Percentiles rank a stretch among this genome's conserved stretches.
phyloP scores from a whole-genome alignment of 129 eudicot genomes.

The Tagetes erecta region DNA sequence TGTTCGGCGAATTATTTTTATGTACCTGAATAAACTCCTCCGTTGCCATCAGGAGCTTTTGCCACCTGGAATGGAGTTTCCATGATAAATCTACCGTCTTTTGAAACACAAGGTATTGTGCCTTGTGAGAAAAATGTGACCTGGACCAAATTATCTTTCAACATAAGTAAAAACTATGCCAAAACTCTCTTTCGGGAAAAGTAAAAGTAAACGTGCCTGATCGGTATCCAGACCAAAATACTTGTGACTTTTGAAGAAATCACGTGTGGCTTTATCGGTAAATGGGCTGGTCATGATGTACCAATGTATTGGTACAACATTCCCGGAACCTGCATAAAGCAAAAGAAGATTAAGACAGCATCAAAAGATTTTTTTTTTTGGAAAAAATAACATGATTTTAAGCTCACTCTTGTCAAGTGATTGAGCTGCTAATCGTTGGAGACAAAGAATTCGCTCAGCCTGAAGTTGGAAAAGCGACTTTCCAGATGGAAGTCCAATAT shows the following conservation, averaged over 20 bases:
- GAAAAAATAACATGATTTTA: background rate
- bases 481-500: constrained; percentile 98
- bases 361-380: background rate
- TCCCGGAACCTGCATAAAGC: constrained; percentile 51
- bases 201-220: constrained; percentile 52
- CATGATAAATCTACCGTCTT: constrained; percentile 93
- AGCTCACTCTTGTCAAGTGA: constrained; percentile 78
- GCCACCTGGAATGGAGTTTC: constrained; percentile 98
- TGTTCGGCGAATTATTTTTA: background rate
- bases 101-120: constrained; percentile 94
- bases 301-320: constrained; percentile 73
- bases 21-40: constrained; percentile 97
- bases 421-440: constrained; percentile 85
- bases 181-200: background rate
- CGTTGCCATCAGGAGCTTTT: constrained; percentile 98
- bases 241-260: constrained; percentile 76
- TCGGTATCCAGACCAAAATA: constrained; percentile 94
- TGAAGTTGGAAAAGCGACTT: constrained; percentile 98
- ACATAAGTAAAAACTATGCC: constrained; percentile 7
- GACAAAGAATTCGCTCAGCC: constrained; percentile 87
- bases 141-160: constrained; percentile 39
- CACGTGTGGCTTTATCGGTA: constrained; percentile 85
- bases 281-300: constrained; percentile 99
- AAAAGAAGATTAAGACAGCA: constrained; percentile 28
- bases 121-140: constrained; percentile 97